Conservation (phyloP, 495 filamentous ascomycete species). For the Tuber microsphaerosporum region DNA sequence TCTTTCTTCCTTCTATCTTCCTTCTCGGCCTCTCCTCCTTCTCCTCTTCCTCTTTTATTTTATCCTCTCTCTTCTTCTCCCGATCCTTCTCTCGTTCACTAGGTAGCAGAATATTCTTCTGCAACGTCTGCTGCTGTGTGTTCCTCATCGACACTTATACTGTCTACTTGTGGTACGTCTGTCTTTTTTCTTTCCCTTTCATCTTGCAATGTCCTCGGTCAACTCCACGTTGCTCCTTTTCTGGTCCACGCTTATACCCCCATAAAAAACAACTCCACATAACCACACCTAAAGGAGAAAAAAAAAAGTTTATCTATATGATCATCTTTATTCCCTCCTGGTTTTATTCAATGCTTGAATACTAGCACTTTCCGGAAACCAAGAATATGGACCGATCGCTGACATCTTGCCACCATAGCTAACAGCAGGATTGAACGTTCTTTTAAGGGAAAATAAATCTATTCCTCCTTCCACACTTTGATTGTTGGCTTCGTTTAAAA, state of each 20-base stretch:
- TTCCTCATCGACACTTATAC: background rate
- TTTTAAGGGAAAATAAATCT: constrained; percentile 16
- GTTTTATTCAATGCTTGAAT: background rate
- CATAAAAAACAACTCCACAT: too few relatives aligned
- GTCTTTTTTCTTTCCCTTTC: background rate
- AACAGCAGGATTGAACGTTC: constrained; percentile 33
- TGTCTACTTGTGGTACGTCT: background rate
- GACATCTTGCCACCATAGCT: constrained; percentile 23
- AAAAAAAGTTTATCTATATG: background rate
- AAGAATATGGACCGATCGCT: constrained; percentile 12
- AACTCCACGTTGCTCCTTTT: constrained; percentile 3
- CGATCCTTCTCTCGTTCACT: constrained; percentile 1
- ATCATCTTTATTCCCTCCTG: background rate
- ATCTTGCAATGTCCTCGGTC: constrained; percentile 4
- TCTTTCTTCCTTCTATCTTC: constrained; percentile 31
- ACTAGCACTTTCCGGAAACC: constrained; percentile 3
- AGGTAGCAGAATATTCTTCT: background rate
- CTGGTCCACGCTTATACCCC: background rate
- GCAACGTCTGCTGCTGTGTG: background rate
- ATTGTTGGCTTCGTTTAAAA: constrained; percentile 26
- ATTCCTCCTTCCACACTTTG: constrained; percentile 27
- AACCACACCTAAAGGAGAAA: background rate
- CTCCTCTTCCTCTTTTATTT: background rate
- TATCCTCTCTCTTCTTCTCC: background rate
- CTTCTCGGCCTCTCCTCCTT: background rate